Percentiles rank a stretch among this genome's conserved stretches.
Conservation (phyloP, 2,329 filamentous ascomycete species). For the Capronia americana region DNA sequence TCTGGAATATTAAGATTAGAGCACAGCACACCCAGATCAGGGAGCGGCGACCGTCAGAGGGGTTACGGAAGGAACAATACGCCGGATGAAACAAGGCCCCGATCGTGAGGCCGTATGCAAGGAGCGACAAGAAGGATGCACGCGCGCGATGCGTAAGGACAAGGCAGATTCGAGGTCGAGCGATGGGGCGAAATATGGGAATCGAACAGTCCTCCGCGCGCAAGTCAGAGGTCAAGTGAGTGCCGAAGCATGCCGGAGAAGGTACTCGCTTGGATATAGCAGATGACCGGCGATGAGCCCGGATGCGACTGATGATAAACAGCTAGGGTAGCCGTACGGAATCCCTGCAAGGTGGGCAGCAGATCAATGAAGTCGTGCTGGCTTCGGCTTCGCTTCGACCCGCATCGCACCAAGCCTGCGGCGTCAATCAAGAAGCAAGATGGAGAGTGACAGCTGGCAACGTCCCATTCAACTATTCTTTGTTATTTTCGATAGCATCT, state of each 20-base stretch:
- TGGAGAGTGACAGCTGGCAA: conserved; percentile 20
- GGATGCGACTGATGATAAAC: background rate
- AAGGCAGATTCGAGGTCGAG: conserved; percentile 19
- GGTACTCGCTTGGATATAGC: conserved; percentile 12
- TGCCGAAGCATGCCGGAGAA: conserved; percentile 7
- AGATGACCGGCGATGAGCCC: conserved; percentile 4
- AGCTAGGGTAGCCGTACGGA: background rate
- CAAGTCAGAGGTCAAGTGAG: conserved; percentile 10
- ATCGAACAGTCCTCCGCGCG: background rate
- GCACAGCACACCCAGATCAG: conserved; percentile 6
- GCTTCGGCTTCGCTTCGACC: conserved; percentile 34
- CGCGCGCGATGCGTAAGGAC: background rate
- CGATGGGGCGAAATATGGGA: conserved; percentile 18
- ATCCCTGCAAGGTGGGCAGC: conserved; percentile 22
- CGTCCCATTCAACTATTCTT: conserved; percentile 1
- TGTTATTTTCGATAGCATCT: conserved; percentile 11
- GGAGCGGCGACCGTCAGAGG: conserved; percentile 14
- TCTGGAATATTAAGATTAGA: conserved; percentile 22
- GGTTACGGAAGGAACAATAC: conserved; percentile 12
- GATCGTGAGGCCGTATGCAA: conserved; percentile 19
- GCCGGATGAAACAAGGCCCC: conserved; percentile 7
- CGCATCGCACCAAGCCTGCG: conserved; percentile 22
- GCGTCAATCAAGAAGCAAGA: conserved; percentile 4
- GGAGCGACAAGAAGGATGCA: conserved; percentile 21
- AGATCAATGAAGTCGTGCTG: conserved; percentile 23